Evolutionary conservation across 1,139 yeast genomes (phyloP).

Genomic region (Hansenula sp.): DNA sequence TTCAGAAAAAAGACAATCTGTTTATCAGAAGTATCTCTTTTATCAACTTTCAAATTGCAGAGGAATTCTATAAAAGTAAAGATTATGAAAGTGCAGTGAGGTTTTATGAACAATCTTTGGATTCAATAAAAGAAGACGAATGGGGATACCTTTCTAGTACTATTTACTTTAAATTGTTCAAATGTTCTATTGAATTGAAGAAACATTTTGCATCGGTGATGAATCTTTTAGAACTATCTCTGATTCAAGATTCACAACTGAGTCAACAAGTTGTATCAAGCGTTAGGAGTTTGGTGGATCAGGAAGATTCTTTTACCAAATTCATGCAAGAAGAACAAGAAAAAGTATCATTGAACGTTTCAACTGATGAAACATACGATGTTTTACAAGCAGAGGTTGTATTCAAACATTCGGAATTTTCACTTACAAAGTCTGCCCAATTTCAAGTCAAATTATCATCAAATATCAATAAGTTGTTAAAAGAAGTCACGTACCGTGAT

Average conservation of each 20-base stretch:
- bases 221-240: conserved; percentile 23
- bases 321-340: conserved; percentile 8
- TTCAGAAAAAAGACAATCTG: conserved; percentile 29
- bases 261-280: background rate
- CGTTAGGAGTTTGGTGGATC: background rate
- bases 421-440: conserved; percentile 19
- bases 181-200: conserved; percentile 27
- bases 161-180: conserved; percentile 27
- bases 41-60: conserved; percentile 46
- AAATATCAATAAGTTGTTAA: conserved; percentile 21
- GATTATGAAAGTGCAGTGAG: conserved; percentile 38
- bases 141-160: conserved; percentile 26
- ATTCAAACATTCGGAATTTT: conserved; percentile 17
- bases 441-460: conserved; percentile 28
- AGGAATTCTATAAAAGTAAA: conserved; percentile 30
- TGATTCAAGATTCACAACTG: conserved; percentile 13
- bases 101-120: conserved; percentile 32
- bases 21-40: conserved; percentile 34
- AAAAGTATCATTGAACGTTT: conserved; percentile 16
- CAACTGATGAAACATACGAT: conserved; percentile 20
- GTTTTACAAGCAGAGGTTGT: conserved; percentile 19
- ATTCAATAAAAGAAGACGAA: conserved; percentile 26
- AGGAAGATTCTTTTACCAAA: background rate
- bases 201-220: conserved; percentile 26
- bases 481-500: conserved; percentile 18